A percentile compares a stretch with the other conserved stretches of the same genome.
These are phyloP conservation scores for Penicillium daleae DNA, from an alignment of 495 filamentous ascomycete genomes.

Conservation along the genomic window DNA sequence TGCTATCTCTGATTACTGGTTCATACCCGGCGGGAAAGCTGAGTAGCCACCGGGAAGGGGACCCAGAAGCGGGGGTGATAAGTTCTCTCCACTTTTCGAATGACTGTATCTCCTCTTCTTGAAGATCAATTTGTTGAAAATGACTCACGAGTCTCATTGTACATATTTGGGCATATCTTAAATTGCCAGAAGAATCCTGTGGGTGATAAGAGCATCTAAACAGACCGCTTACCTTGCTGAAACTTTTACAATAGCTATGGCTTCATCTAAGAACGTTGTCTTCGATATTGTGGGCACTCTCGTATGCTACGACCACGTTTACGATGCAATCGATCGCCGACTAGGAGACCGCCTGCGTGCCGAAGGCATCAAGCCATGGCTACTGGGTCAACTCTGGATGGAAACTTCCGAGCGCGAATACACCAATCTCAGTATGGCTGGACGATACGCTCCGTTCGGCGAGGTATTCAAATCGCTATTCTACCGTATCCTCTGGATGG, in stretches of 20 bases:
- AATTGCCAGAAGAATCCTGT: background rate
- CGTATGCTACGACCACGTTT: constrained; percentile 38
- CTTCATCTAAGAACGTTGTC: constrained; percentile 39
- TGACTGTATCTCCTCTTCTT: constrained; percentile 4
- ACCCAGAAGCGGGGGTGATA: constrained; percentile 14
- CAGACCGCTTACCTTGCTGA: background rate
- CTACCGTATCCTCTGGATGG: constrained; percentile 40
- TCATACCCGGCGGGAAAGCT: constrained; percentile 10
- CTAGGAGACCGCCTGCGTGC: constrained; percentile 40
- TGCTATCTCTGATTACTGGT: background rate
- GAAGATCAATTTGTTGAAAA: background rate
- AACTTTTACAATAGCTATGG: constrained; percentile 14
- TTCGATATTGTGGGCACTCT: constrained; percentile 49
- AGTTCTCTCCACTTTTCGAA: background rate
- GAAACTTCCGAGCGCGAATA: constrained; percentile 48
- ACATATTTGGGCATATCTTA: background rate
- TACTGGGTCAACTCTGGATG: constrained; percentile 45
- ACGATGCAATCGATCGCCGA: constrained; percentile 32
- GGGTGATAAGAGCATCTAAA: background rate
- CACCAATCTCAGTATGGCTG: constrained; percentile 43
- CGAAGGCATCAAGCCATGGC: constrained; percentile 37
- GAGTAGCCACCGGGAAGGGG: constrained; percentile 7
- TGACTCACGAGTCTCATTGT: background rate
- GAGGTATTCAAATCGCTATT: constrained; percentile 41
- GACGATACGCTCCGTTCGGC: constrained; percentile 32